phyloP scores from a whole-genome alignment of 805 yeast genomes.

The Starmerella gropengiesseri region DNA sequence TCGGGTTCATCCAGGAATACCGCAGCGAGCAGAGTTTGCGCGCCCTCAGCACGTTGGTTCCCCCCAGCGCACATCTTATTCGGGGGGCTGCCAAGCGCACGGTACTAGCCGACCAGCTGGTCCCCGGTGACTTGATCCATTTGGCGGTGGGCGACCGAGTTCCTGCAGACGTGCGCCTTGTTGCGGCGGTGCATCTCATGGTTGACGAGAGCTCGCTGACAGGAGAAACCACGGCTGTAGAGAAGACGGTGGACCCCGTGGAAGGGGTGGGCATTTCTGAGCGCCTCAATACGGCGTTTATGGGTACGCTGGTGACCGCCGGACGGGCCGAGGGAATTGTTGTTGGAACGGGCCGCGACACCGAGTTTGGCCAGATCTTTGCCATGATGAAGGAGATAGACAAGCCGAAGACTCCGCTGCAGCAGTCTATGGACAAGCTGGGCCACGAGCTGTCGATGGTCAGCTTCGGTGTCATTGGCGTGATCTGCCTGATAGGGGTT shows the following conservation, averaged over 20 bases:
- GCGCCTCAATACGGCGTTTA: constrained; percentile 72
- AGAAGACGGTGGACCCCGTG: constrained; percentile 45
- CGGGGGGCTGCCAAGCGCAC: constrained; percentile 68
- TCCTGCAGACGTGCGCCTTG: constrained; percentile 86
- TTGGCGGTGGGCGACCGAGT: constrained; percentile 88
- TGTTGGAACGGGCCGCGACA: constrained; percentile 75
- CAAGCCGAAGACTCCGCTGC: constrained; percentile 96
- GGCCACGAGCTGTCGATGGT: constrained; percentile 82
- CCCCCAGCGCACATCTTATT: constrained; percentile 89
- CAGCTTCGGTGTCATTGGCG: constrained; percentile 77
- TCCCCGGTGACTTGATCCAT: constrained; percentile 91
- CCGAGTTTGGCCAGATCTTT: constrained; percentile 91
- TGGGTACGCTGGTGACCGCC: constrained; percentile 95
- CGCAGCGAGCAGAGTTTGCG: constrained; percentile 89
- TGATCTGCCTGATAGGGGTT: constrained; percentile 84
- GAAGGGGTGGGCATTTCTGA: constrained; percentile 30
- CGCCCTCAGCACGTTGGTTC: constrained; percentile 85
- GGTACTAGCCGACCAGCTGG: constrained; percentile 77
- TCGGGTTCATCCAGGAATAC: constrained; percentile 95
- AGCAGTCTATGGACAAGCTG: constrained; percentile 85
- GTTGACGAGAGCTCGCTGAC: constrained; percentile 92
- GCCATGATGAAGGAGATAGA: constrained; percentile 92
- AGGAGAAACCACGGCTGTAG: constrained; percentile 87
- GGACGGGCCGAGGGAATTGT: constrained; percentile 94
- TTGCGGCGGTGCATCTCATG: constrained; percentile 64